Percentiles rank a stretch among this genome's conserved stretches.
Evolutionary conservation across 2,329 filamentous ascomycete genomes (phyloP).

Genomic region (Trichocomaceae sp.): DNA sequence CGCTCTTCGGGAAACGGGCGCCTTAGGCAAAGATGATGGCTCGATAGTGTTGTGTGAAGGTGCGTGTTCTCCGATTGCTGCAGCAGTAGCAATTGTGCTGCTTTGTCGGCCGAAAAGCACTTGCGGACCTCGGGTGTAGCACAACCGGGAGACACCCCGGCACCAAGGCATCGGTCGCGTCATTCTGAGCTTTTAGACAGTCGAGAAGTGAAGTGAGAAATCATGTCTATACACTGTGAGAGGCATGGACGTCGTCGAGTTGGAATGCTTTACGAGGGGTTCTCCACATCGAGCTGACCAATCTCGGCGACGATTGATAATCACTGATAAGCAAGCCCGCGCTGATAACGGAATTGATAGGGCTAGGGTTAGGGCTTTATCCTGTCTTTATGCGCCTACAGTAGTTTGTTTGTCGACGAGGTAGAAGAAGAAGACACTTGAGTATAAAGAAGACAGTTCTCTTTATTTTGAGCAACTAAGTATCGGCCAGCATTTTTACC

Average conservation of each 20-base stretch:
- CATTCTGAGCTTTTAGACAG: neutral
- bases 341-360: no score
- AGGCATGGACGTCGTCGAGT: neutral
- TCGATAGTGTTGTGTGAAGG: neutral
- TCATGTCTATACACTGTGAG: neutral
- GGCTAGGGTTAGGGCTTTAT: no score
- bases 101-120: conserved; percentile 6
- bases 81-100: conserved; percentile 11
- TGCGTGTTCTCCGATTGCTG: neutral
- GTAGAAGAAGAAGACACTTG: no score
- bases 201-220: neutral
- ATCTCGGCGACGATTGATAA: no score
- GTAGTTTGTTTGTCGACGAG: no score
- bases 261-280: neutral
- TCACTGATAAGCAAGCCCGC: no score
- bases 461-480: neutral
- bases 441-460: no score
- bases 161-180: neutral
- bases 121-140: neutral
- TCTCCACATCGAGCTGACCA: neutral
- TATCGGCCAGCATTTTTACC: conserved; percentile 34
- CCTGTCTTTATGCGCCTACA: no score
- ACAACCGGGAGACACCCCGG: neutral
- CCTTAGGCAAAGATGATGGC: neutral
- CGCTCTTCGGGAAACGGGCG: neutral